Percentiles rank a stretch among this genome's conserved stretches.
Evolutionary conservation across 2,329 filamentous ascomycete species (phyloP).

Genomic region (Calonectria multiphialidica): DNA sequence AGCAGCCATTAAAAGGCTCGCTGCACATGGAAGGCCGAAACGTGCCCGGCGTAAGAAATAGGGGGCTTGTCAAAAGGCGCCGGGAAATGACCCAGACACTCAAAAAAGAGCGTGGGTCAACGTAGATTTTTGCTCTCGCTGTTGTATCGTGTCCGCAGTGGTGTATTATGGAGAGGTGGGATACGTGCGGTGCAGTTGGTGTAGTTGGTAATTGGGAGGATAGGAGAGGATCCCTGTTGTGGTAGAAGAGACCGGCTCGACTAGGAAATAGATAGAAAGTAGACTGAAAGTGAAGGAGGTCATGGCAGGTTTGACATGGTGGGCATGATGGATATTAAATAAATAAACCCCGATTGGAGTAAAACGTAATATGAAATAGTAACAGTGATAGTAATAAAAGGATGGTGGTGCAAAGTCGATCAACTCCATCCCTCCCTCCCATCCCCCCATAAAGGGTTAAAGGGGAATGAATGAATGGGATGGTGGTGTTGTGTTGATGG

Average conservation of each 20-base stretch:
- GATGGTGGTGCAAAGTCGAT: neutral
- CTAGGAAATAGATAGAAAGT: neutral
- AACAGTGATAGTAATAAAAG: neutral
- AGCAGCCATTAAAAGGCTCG: neutral
- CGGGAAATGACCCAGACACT: slow-evolving; percentile 18
- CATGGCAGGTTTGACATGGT: neutral
- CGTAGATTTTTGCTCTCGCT: slow-evolving; percentile 13
- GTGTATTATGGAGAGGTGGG: neutral
- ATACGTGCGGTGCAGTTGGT: neutral
- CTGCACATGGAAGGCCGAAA: slow-evolving; percentile 8
- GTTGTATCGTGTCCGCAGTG: neutral
- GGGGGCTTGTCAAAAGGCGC: neutral
- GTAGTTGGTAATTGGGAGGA: neutral
- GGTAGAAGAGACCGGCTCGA: neutral
- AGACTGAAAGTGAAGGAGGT: neutral
- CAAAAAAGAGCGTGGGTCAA: slow-evolving; percentile 17
- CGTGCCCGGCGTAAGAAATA: slow-evolving; percentile 21
- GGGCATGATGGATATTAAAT: neutral
- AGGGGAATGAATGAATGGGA: neutral
- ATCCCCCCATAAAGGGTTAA: neutral
- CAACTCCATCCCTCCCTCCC: too few species aligned
- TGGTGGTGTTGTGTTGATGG: neutral
- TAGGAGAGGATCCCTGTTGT: too few species aligned
- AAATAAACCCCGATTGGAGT: neutral
- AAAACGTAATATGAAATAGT: neutral